These are phyloP conservation scores for Trypanosoma melophagium DNA, from an alignment of 208 protist genomes.

Conservation along the genomic window DNA sequence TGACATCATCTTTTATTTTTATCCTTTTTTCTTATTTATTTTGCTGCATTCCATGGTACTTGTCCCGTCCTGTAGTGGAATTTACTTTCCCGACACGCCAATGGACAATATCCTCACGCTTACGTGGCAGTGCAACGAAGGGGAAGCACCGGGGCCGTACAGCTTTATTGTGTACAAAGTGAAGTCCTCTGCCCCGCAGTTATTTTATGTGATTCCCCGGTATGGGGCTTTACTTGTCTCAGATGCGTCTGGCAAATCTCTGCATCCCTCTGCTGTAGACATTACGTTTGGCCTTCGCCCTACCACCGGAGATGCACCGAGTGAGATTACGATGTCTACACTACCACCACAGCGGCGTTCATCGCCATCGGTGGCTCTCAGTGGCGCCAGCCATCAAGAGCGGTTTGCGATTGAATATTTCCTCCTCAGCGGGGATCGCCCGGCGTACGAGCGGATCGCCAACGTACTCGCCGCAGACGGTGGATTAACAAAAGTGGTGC, in stretches of 20 bases:
- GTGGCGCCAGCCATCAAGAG: constrained; percentile 41
- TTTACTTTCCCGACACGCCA: constrained; percentile 68
- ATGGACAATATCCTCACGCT: constrained; percentile 67
- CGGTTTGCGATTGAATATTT: constrained; percentile 70
- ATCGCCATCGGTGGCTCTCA: neutral
- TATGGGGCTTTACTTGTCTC: constrained; percentile 66
- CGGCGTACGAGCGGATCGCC: constrained; percentile 47
- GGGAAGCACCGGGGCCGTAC: constrained; percentile 31
- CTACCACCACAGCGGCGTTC: neutral
- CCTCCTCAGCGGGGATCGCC: constrained; percentile 37
- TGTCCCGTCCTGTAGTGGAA: constrained; percentile 45
- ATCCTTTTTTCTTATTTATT: no score
- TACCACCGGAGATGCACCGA: constrained; percentile 6
- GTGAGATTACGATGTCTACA: neutral
- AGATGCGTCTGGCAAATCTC: constrained; percentile 33
- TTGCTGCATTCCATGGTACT: constrained; percentile 40
- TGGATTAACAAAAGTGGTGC: constrained; percentile 46
- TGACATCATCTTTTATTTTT: no score
- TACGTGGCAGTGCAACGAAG: constrained; percentile 30
- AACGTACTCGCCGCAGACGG: constrained; percentile 22
- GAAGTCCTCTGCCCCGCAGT: constrained; percentile 70
- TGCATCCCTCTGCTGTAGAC: constrained; percentile 4
- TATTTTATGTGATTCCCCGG: constrained; percentile 77
- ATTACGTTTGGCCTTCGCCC: constrained; percentile 46
- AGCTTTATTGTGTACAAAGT: constrained; percentile 72